These are phyloP conservation scores for Camellia granthamiana DNA, from an alignment of 148 eudicot species.

Conservation along the genomic window DNA sequence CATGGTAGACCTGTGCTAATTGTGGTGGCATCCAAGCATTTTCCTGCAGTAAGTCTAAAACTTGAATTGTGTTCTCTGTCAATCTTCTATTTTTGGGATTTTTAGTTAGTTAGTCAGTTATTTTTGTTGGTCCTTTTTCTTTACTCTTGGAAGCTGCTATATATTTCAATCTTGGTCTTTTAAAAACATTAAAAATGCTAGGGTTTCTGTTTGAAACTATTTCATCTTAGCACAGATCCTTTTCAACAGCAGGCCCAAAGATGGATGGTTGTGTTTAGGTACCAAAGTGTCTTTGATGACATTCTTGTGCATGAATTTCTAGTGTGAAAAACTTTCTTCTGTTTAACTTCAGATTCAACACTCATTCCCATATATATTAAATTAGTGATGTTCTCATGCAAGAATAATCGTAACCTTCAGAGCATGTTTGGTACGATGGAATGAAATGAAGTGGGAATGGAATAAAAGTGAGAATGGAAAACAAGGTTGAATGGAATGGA, in stretches of 20 bases:
- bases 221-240: neutral
- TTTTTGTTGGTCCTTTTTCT: neutral
- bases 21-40: slow-evolving; percentile 80
- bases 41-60: slow-evolving; percentile 51
- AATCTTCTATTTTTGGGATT: neutral
- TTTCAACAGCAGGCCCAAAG: neutral
- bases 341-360: neutral
- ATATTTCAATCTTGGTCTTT: neutral
- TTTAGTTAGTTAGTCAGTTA: neutral
- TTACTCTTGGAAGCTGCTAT: neutral
- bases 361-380: neutral
- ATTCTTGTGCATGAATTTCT: neutral
- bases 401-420: neutral
- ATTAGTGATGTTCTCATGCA: neutral
- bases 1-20: slow-evolving; percentile 71
- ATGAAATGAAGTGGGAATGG: too few species aligned
- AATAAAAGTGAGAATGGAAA: too few species aligned
- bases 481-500: too few species aligned
- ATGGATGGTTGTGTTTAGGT: neutral
- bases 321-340: neutral
- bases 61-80: neutral
- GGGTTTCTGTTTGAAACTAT: neutral
- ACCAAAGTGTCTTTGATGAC: neutral
- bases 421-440: too few species aligned
- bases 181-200: neutral